Evolutionary conservation across 192 early-diverging fungal species (phyloP), one percentile per base, ranked within the genome.

Genomic region (Coemansia sp.): DNA sequence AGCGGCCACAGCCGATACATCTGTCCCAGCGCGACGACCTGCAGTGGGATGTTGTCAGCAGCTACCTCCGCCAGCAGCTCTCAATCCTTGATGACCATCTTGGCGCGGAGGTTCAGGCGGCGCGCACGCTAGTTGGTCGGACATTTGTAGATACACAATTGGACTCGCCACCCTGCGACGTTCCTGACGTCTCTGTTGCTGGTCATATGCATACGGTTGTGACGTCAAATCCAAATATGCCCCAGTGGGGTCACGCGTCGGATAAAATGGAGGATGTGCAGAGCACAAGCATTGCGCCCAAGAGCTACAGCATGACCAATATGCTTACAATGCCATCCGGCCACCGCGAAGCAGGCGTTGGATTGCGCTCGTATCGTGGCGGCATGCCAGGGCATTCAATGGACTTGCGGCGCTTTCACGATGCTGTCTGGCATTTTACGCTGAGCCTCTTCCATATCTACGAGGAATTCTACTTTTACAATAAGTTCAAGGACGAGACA

Each of bases 381-480:
- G 58, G 31, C 19, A 32, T 32, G 22, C 51, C 31, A 3, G 31
- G 27, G 16, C 62, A 63, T 22, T 44, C 54, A 8, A 34, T 68
- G 14, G 69, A 78, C 25, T 56, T 68, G 44, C 76, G 76, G 8
- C 69, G 58, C 38, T 73, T 78, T 69, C 70, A 78, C 31, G 76
- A 78, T 28, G 76, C 76, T 7, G 51, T 78, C 44, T 78, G 76
- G 76, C 76, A 78, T 53, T 78, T 69, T 51, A 78, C 76, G 49
- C 62, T 78, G 52, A 73, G 76, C 47, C 70, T 73, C 25, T 78
- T 66, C 63, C 69, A 78, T 38, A 73, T 78, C 41, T 78, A 73
- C 64, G 76, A 78, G 56, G 76, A 78, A 58, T 69, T 64, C 51
- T 78, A 78, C 59, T 78, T 73, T 48, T 78, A 73, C 70, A 69